Base-by-base conservation (phyloP, 306 rosid genomes). In the Malus sieversii region DNA sequence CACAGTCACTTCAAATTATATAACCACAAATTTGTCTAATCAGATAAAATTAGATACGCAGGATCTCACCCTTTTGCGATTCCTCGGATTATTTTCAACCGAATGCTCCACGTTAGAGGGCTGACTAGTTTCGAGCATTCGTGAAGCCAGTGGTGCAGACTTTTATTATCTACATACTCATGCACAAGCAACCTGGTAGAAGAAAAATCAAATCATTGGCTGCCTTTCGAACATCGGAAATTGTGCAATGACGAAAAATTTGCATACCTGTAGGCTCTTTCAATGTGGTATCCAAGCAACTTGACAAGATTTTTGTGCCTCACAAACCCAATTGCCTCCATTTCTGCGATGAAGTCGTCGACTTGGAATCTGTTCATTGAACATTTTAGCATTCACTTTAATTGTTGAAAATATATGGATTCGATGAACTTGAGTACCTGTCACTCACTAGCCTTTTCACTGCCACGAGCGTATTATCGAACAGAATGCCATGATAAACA, bases 61-160 rank as follows among this genome's bases (percentile, higher is more conserved):
- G 3, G 52, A 77, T 70, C 87, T 78, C 74, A 91, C 97, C 97
- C 95, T 82, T 82, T 88, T 59, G 97, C 91, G 13, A 89, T 86
- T 77, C 87, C 88, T 48, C 42, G 81, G 52, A 91, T 82, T 72
- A 89, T 86, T 27, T 88, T 83, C 77, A 81, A 33, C 81, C 95
- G 83, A 22, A 53, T 78, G 35, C 67, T 53, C 97, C 95, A 91
- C 52, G 91, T 66, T n/a, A 91, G 87, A 82, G 88, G 86, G 78
- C 88, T 86, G 72, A 71, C 65, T 46, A 65, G 73, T 75, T 45
- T 77, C 27, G 90, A 81, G 74, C 69, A 82, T 66, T 77, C 82
- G 80, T 89, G 93, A 77, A 89, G 92, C 93, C 93, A 89, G 62
- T 79, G 74, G 51, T 85, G 85, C 71, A 89, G 88, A 86, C 80